A percentile compares a stretch with the other conserved stretches of the same genome.
These are phyloP conservation scores for Inonotus hispidus DNA, from an alignment of 1,284 basidiomycete species.

Conservation along the genomic window DNA sequence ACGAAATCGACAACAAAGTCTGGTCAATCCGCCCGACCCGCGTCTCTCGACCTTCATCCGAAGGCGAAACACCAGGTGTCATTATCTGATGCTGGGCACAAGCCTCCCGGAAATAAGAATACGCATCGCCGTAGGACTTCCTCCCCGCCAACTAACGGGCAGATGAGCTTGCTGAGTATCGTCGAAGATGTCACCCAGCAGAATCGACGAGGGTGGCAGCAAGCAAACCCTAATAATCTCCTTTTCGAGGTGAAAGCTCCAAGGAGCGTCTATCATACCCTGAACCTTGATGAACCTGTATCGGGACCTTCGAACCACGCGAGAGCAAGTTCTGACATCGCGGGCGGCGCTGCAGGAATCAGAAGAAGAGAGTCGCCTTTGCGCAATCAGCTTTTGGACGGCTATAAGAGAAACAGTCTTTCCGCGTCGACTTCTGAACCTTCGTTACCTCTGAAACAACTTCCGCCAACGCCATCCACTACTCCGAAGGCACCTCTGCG, in stretches of 20 bases:
- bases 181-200: slow-evolving; percentile 52
- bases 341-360: background rate
- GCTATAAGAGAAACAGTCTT: slow-evolving; percentile 4
- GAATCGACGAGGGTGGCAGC: slow-evolving; percentile 28
- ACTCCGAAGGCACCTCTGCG: slow-evolving; percentile 6
- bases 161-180: slow-evolving; percentile 58
- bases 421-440: slow-evolving; percentile 14
- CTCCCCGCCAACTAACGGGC: slow-evolving; percentile 2
- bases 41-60: slow-evolving; percentile 6
- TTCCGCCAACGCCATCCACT: background rate
- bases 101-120: background rate
- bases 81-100: background rate
- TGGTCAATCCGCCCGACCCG: background rate
- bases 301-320: background rate
- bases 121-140: background rate
- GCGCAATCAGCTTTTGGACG: background rate
- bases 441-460: slow-evolving; percentile 11
- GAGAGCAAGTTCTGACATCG: background rate
- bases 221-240: slow-evolving; percentile 28
- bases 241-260: slow-evolving; percentile 24
- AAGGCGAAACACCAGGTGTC: background rate
- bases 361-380: background rate
- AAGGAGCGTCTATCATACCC: background rate
- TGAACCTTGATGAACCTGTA: background rate
- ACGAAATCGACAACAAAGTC: slow-evolving; percentile 2